Evolutionary conservation across 306 rosid species (phyloP).

Genomic region (Ormosia semicastrata): DNA sequence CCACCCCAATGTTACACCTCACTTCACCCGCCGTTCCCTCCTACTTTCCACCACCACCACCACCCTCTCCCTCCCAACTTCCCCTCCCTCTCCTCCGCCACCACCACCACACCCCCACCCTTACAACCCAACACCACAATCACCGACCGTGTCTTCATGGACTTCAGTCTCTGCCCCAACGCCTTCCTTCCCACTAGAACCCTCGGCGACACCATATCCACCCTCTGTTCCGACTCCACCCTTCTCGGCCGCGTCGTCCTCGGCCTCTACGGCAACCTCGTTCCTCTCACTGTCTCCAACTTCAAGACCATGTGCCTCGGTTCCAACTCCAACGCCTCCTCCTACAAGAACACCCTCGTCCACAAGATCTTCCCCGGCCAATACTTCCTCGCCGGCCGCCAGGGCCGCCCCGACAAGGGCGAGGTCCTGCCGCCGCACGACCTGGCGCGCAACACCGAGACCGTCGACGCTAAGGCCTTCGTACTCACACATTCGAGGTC

Average conservation of each 20-base stretch:
- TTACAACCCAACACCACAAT: conserved; percentile 59
- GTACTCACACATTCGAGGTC: conserved; percentile 64
- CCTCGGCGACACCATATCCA: conserved; percentile 37
- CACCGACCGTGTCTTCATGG: conserved; percentile 90
- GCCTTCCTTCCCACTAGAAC: conserved; percentile 63
- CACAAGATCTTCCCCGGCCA: conserved; percentile 79
- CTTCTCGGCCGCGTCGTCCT: conserved; percentile 73
- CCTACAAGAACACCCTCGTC: conserved; percentile 70
- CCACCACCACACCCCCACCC: not conserved
- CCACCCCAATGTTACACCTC: conserved; percentile 5
- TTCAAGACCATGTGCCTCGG: conserved; percentile 76
- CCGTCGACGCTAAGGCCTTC: conserved; percentile 65
- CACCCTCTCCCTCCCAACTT: conserved; percentile 34
- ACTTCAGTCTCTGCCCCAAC: conserved; percentile 86
- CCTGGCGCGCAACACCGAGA: conserved; percentile 64
- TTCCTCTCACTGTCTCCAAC: conserved; percentile 74
- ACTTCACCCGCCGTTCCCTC: conserved; percentile 52
- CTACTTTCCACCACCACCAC: conserved; percentile 42
- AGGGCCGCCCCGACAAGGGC: conserved; percentile 81
- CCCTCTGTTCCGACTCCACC: conserved; percentile 77
- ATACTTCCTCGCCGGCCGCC: conserved; percentile 79
- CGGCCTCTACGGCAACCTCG: conserved; percentile 82
- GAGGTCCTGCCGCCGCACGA: conserved; percentile 69
- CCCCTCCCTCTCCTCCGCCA: not conserved
- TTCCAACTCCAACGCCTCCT: conserved; percentile 42